A percentile compares a stretch with the other conserved stretches of the same genome.
These are phyloP conservation scores for Pythium dissimile DNA, from an alignment of 352 stramenopile species.

Conservation along the genomic window DNA sequence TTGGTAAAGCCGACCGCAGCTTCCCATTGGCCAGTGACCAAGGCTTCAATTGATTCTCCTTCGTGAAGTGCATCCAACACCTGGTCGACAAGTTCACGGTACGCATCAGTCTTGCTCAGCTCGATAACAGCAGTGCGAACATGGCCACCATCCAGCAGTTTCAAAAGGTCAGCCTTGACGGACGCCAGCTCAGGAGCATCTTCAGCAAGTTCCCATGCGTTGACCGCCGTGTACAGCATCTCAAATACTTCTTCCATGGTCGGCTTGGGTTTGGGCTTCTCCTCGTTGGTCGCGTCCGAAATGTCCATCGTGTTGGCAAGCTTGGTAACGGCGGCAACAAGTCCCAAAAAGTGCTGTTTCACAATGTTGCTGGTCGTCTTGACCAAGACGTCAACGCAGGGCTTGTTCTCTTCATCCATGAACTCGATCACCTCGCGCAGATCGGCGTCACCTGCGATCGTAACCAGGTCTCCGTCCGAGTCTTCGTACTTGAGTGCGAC, in stretches of 20 bases:
- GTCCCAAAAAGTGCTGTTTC: constrained; percentile 37
- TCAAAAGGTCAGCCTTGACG: constrained; percentile 46
- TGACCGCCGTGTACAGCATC: constrained; percentile 33
- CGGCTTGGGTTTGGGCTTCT: constrained; percentile 14
- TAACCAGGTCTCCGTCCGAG: constrained; percentile 55
- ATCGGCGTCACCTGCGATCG: constrained; percentile 48
- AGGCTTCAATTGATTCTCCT: constrained; percentile 29
- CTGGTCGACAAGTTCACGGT: constrained; percentile 24
- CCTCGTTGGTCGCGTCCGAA: constrained; percentile 4
- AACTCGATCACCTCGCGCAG: constrained; percentile 45
- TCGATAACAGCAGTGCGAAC: constrained; percentile 31
- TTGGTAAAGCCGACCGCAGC: constrained; percentile 37
- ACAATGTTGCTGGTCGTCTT: constrained; percentile 21
- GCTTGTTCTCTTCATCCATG: constrained; percentile 48
- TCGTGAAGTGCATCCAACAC: constrained; percentile 33
- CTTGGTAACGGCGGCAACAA: constrained; percentile 55
- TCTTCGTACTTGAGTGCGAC: constrained; percentile 50
- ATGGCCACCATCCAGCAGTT: constrained; percentile 31
- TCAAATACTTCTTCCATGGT: constrained; percentile 39
- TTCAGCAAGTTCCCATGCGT: constrained; percentile 41
- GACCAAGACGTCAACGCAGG: constrained; percentile 32
- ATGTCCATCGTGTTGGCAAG: constrained; percentile 31
- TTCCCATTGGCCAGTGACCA: constrained; percentile 30
- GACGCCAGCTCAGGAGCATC: constrained; percentile 32
- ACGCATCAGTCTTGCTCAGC: constrained; percentile 33